Evolutionary conservation across 306 rosid genomes (phyloP), one percentile per base, ranked within the genome.

Genomic region (Geum urbanum): DNA sequence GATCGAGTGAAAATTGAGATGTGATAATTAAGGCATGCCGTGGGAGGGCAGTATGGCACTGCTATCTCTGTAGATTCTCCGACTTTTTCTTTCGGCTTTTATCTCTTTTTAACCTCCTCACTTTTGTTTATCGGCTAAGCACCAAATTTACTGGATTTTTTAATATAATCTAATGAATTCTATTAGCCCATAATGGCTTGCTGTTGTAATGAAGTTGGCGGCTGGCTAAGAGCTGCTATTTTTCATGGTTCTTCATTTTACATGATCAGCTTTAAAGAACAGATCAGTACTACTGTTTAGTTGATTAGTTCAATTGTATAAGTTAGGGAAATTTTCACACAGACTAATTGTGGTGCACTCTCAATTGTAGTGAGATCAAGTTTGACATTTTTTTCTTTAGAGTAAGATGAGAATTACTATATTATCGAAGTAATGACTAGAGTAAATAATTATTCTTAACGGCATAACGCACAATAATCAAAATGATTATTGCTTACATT

Each of bases 161-260:
- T 27, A 27, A 41, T 56, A 44, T 54, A 51, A 3, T 60, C 20
- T 53, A 24, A 51, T 63, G 16, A 14, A 32, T 72, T 60, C 22
- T 63, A 37, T 32, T 72, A 39, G 19, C 7, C 70, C 76, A 48
- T 63, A 9, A 24, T n/a, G n/a, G 63, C 70, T 53, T 72, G 70
- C 70, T 52, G 47, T 73, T 50, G 63, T 11, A 22, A 4, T 27
- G 39, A 57, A 27, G 32, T 27, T 1, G 66, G 45, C 67, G 66
- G 45, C 20, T 57, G 27, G 43, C 73, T 18, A 39, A 2, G 6
- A 52, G 50, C 11, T 68, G 51, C 73, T 19, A 48, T 4, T 41
- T 12, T 3, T 50, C 24, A 1, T 40, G 32, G 32, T 27, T 27
- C 32, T 27, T 27, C 32, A 27, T 27, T 27, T 27, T 27, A 27